phyloP scores from a whole-genome alignment of 148 eudicot genomes.

The Dianthus caryophyllus region DNA sequence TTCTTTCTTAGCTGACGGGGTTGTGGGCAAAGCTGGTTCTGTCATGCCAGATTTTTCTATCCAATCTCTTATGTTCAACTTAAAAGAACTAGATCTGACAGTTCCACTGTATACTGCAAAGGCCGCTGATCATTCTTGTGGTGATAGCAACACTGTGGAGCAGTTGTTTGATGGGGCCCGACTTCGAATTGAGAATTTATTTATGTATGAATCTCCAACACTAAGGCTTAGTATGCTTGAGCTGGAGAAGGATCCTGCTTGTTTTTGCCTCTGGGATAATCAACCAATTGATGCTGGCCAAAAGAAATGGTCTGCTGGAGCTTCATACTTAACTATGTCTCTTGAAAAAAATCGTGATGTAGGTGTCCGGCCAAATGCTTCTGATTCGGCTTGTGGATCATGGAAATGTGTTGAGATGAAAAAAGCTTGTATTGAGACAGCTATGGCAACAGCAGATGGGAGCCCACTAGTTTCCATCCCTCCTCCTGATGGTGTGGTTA shows the following conservation, averaged over 20 bases:
- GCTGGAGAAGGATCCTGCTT: constrained; percentile 90
- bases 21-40: constrained; percentile 54
- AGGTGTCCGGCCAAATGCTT: constrained; percentile 28
- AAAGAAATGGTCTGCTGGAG: constrained; percentile 74
- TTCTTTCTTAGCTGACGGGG: constrained; percentile 90
- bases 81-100: constrained; percentile 66
- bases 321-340: constrained; percentile 63
- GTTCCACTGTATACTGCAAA: constrained; percentile 61
- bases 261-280: constrained; percentile 82
- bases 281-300: constrained; percentile 95
- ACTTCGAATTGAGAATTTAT: constrained; percentile 73
- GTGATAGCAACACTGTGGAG: constrained; percentile 23
- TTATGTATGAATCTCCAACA: constrained; percentile 62
- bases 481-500: constrained; percentile 89
- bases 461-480: constrained; percentile 64
- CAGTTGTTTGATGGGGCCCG: constrained; percentile 67
- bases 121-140: constrained; percentile 18
- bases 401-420: constrained; percentile 88
- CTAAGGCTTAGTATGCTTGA: constrained; percentile 51
- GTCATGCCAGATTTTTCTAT: constrained; percentile 66
- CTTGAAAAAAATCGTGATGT: constrained; percentile 47
- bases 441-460: constrained; percentile 96
- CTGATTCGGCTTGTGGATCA: constrained; percentile 28
- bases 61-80: constrained; percentile 55
- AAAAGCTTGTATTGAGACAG: constrained; percentile 68